A percentile compares a stretch with the other conserved stretches of the same genome.
phyloP scores from a whole-genome alignment of 176 grass and related monocot genomes.

The Oryza meyeriana region DNA sequence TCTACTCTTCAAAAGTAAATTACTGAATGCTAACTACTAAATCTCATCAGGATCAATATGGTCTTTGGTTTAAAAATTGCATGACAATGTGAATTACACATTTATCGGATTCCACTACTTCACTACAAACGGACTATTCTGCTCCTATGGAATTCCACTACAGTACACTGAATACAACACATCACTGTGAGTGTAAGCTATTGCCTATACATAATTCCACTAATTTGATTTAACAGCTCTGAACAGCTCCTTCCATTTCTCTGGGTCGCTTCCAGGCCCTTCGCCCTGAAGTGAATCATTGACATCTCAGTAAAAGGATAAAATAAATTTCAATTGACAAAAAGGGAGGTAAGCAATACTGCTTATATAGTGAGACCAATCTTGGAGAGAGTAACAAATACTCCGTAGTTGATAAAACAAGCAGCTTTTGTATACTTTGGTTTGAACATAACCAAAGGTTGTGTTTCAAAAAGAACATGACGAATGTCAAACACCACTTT shows the following conservation, averaged over 20 bases:
- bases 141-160: neutral
- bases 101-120: neutral
- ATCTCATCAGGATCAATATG: too few species aligned
- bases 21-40: too few species aligned
- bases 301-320: neutral
- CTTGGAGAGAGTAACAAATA: neutral
- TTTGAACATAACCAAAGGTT: neutral
- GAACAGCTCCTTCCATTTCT: slow-evolving; percentile 85
- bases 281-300: slow-evolving; percentile 59
- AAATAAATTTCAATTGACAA: neutral
- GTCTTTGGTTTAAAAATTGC: neutral
- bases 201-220: neutral
- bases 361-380: neutral
- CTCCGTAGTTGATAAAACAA: neutral
- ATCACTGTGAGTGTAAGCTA: neutral
- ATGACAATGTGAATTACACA: neutral
- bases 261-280: slow-evolving; percentile 63
- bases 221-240: slow-evolving; percentile 50
- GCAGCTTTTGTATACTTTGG: neutral
- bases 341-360: neutral
- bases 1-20: too few species aligned
- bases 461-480: neutral
- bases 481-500: neutral
- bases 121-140: neutral
- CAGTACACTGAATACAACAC: neutral